Base-by-base conservation (phyloP, 148 eudicot species). In the Rhododendron mucronatum region DNA sequence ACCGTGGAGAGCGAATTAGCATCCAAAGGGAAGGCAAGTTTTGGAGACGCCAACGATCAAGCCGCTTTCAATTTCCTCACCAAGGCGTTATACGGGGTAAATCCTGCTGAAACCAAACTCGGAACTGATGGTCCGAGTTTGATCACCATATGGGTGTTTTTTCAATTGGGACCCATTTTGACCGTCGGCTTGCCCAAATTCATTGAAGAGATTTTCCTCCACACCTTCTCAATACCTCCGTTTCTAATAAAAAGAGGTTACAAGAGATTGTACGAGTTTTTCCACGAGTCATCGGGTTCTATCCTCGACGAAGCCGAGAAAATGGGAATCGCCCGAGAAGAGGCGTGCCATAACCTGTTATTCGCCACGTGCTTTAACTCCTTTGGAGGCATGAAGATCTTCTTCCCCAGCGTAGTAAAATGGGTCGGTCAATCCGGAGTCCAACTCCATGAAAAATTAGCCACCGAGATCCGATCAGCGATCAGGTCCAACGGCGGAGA, bases 361-460 rank as follows among this genome's bases (percentile, higher is more conserved):
- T 96, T 92, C 87, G 86, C 94, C 33, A 93, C 97, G 2, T 93
- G 98, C 87, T 96, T 96, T 87, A 96, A 96, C 45, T 85, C 98
- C 2, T 96, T 93, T 63, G 98, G 97, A 1, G 98, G 98, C 16
- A 93, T 96, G 93, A 96, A 92, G 80, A 84, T 92, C 18, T 87
- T 94, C 48, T 93, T 96, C 84, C 96, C 98, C 0, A 92, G 90
- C 80, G 84, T 94, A 88, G 18, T 94, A 12, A 93, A 94, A 37
- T 91, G 91, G 88, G 86, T 96, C 65, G 98, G 98, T 2, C 88
- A 92, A 0, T 95, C 93, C 6, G 98, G 98, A 18, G 87, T 79
- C 2, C 88, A 88, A 18, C 87, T 96, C 57, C 98, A 96, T 82
- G 84, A 89, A 0, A 48, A 85, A 3, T 51, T 96, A 0, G 95